phyloP scores from a whole-genome alignment of 345 rosid genomes.

The Citrus hindsii region DNA sequence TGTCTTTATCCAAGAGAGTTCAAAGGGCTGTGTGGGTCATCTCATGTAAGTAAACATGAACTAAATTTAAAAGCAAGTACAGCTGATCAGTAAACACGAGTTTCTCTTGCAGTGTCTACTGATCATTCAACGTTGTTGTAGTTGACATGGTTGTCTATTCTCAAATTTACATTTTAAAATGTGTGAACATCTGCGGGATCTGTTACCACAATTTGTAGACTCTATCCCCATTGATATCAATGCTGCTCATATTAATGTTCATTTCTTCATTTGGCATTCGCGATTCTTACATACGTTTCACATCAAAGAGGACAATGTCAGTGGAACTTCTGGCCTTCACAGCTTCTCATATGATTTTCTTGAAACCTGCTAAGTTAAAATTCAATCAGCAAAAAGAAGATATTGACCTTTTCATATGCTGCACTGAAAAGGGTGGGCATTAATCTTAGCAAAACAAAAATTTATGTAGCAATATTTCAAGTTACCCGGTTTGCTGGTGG shows the following conservation, averaged over 20 bases:
- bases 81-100: too few relatives aligned
- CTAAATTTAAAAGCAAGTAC: too few relatives aligned
- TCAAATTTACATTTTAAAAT: too few relatives aligned
- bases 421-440: not conserved
- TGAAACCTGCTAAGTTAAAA: constrained; percentile 30
- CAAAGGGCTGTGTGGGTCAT: not conserved
- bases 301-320: not conserved
- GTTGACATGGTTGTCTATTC: too few relatives aligned
- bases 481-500: constrained; percentile 37
- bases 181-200: too few relatives aligned
- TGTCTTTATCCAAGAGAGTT: not conserved
- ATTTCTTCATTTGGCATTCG: not conserved
- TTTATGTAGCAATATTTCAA: not conserved
- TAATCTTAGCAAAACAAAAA: too few relatives aligned
- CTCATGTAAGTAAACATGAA: too few relatives aligned
- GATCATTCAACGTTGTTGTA: too few relatives aligned
- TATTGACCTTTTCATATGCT: not conserved
- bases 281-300: not conserved
- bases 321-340: constrained; percentile 12
- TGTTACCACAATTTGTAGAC: too few relatives aligned
- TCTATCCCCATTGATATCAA: too few relatives aligned
- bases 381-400: not conserved
- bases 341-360: constrained; percentile 52
- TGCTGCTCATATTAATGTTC: not conserved
- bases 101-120: too few relatives aligned